Base-by-base conservation (phyloP, 129 eudicot species). In the Rutidosis leptorrhynchoides region DNA sequence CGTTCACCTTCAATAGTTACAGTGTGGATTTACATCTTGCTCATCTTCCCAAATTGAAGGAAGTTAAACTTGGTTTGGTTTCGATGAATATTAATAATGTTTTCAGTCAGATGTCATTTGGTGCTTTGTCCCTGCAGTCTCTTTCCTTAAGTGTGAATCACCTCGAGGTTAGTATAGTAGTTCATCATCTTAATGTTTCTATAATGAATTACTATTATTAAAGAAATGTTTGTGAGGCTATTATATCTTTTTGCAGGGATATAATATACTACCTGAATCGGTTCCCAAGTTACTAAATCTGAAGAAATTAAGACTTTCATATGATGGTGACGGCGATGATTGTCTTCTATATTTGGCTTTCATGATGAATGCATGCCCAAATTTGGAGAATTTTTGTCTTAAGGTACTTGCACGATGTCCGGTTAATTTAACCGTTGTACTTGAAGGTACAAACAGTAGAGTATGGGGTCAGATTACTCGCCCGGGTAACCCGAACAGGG, bases 31-130 rank as follows among this genome's bases (percentile, higher is more conserved):
- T 82, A 42, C 7, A 16, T 35, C 15, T 49, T 69, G 15, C 32
- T 35, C 58, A 58, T 51, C 77, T 82, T 53, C 83, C 87, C 0
- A 53, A 48, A 69, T 83, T 82, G 24, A 64, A 30, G 19, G 83
- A 82, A 29, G 15, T 81, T 33, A 69, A 22, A 17, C 22, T 53
- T 53, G 3, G 22, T 23, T 3, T 21, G 59, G n/a, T 2, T 53
- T 0, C 28, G 27, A 6, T 35, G 43, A 10, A 35, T 35, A 10
- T 35, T 35, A 23, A 21, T 23, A 0, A 20, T 7, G n/a, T 53
- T 16, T 22, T 20, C 6, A n/a, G 29, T 1, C 59, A 53, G 59
- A 53, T 21, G 11, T 53, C 85, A 4, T 58, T 75, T 17, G 71
- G 81, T 62, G 68, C 69, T 45, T 55, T 43, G 37, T 74, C 69